Conservation (phyloP, 2,329 filamentous ascomycete species). For the Beauveria asiatica region DNA sequence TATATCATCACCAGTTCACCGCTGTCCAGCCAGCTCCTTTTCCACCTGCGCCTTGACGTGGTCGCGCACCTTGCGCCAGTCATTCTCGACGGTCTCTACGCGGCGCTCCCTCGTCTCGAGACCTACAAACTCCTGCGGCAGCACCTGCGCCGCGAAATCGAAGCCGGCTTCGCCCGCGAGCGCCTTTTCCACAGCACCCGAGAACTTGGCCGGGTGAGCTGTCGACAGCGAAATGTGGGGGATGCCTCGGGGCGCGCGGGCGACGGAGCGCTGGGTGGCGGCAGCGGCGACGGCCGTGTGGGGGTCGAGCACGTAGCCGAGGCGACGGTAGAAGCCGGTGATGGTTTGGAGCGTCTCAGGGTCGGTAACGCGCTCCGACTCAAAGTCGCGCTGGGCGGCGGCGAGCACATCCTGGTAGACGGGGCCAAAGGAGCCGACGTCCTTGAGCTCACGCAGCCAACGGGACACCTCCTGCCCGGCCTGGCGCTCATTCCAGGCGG, state of each 20-base stretch:
- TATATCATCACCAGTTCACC: not conserved
- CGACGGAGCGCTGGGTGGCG: conserved; percentile 62
- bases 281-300: conserved; percentile 84
- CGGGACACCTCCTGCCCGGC: conserved; percentile 65
- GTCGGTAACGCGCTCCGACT: conserved; percentile 66
- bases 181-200: conserved; percentile 72
- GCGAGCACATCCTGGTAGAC: conserved; percentile 68
- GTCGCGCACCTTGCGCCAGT: conserved; percentile 67
- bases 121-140: conserved; percentile 74
- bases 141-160: conserved; percentile 63
- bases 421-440: conserved; percentile 67
- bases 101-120: conserved; percentile 68
- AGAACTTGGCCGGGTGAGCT: conserved; percentile 93
- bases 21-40: conserved; percentile 39
- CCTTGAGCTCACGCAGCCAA: conserved; percentile 78
- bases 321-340: conserved; percentile 45
- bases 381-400: conserved; percentile 65
- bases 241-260: conserved; percentile 40
- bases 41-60: conserved; percentile 69
- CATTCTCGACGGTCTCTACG: conserved; percentile 59
- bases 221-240: conserved; percentile 83
- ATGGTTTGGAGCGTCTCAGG: conserved; percentile 59
- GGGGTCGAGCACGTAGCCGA: conserved; percentile 80
- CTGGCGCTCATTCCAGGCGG: conserved; percentile 57
- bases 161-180: conserved; percentile 65